Percentiles rank a stretch among this genome's conserved stretches.
Evolutionary conservation across 176 grass and related monocot species (phyloP).

Genomic region (Phoenix dactylifera): DNA sequence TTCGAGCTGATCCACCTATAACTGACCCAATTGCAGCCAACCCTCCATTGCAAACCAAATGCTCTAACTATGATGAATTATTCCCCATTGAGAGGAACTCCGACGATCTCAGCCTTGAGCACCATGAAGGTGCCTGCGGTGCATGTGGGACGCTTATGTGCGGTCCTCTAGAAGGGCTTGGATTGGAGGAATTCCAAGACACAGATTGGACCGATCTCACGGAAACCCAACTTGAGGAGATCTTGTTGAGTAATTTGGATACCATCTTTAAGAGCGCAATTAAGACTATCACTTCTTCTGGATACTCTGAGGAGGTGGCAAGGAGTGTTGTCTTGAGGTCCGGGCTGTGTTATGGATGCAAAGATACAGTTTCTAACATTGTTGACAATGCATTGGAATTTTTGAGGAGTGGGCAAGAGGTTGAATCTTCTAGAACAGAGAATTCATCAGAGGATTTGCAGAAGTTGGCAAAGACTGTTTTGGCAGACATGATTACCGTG

Average conservation of each 20-base stretch:
- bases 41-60: not conserved
- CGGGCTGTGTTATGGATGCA: not conserved
- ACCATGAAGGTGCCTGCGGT: not conserved
- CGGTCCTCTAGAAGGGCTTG: slow-evolving; percentile 1
- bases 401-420: slow-evolving; percentile 8
- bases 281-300: slow-evolving; percentile 6
- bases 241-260: slow-evolving; percentile 15
- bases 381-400: slow-evolving; percentile 14
- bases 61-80: not conserved
- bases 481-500: slow-evolving; percentile 13
- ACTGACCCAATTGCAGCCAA: not conserved
- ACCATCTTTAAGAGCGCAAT: slow-evolving; percentile 7
- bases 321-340: slow-evolving; percentile 7
- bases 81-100: not conserved
- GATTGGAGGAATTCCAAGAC: slow-evolving; percentile 8
- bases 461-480: slow-evolving; percentile 10
- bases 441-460: not conserved
- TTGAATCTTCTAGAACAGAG: slow-evolving; percentile 1
- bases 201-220: slow-evolving; percentile 2
- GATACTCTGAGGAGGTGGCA: slow-evolving; percentile 9
- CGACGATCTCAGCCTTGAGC: slow-evolving; percentile 4
- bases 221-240: slow-evolving; percentile 10
- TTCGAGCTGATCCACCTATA: slow-evolving; percentile 6
- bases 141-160: slow-evolving; percentile 1
- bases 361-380: slow-evolving; percentile 6